Conservation (phyloP, 257 asterid genomes). For the Galeopsis tetrahit region DNA sequence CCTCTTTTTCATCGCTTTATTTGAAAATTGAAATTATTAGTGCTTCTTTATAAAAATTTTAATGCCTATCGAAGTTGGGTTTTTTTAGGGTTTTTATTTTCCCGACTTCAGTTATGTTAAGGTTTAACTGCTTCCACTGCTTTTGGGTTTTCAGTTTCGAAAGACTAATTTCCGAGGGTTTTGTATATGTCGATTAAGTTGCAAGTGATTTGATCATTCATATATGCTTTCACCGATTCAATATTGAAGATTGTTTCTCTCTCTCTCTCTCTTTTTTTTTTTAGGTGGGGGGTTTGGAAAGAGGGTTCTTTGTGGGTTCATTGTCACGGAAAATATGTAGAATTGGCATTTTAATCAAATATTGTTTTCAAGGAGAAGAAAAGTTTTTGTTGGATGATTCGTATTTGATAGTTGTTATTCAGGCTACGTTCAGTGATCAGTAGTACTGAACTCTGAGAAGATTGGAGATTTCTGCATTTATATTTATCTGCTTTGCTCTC, state of each 20-base stretch:
- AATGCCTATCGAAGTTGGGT: constrained; percentile 36
- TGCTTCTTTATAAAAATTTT: neutral
- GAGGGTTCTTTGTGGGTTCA: constrained; percentile 3
- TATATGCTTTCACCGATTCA: constrained; percentile 6
- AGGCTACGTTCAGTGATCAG: constrained; percentile 18
- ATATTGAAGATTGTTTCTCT: neutral
- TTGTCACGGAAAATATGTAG: neutral
- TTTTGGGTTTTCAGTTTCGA: constrained; percentile 26
- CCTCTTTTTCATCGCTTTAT: neutral
- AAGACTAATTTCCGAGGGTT: constrained; percentile 21
- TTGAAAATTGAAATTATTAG: constrained; percentile 18
- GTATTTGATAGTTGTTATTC: constrained; percentile 13
- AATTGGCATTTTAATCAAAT: neutral
- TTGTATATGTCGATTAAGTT: neutral
- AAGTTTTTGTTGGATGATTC: neutral
- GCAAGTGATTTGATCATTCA: neutral
- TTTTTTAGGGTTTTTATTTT: constrained; percentile 49
- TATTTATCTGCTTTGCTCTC: constrained; percentile 4
- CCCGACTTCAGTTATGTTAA: constrained; percentile 50
- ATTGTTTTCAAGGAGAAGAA: neutral
- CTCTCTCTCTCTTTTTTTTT: neutral
- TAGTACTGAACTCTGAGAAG: constrained; percentile 6
- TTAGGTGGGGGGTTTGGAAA: neutral
- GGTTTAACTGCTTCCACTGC: constrained; percentile 47
- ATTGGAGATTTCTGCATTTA: constrained; percentile 31